Percentiles rank a stretch among this genome's conserved stretches.
phyloP scores from a whole-genome alignment of 2,329 filamentous ascomycete species.

The Fusarium coffeatum region DNA sequence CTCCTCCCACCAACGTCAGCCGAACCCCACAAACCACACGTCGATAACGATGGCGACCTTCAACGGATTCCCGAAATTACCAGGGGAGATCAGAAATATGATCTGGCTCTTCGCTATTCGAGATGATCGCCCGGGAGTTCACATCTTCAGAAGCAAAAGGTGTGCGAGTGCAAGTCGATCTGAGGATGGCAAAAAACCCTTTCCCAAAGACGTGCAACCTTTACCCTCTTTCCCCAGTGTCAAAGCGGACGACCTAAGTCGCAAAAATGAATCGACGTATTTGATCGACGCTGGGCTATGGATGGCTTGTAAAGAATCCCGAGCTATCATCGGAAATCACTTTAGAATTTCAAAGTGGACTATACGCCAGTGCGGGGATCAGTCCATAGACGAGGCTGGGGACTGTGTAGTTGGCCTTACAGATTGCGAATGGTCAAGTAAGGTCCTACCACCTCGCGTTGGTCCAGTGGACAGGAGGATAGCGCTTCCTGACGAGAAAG shows the following conservation, averaged over 20 bases:
- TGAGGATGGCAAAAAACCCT: too few relatives aligned
- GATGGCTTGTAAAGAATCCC: slow-evolving; percentile 17
- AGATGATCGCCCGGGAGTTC: background rate
- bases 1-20: too few relatives aligned
- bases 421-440: too few relatives aligned
- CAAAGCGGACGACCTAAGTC: background rate
- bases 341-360: background rate
- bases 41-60: background rate
- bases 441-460: too few relatives aligned
- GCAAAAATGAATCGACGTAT: slow-evolving; percentile 10
- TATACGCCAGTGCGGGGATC: background rate
- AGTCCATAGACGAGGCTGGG: background rate
- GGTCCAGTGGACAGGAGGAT: too few relatives aligned
- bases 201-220: too few relatives aligned
- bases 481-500: background rate
- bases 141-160: background rate
- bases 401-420: too few relatives aligned
- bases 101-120: slow-evolving; percentile 12
- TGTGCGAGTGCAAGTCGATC: background rate
- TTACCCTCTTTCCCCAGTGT: background rate
- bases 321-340: slow-evolving; percentile 2
- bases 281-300: slow-evolving; percentile 20
- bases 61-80: background rate
- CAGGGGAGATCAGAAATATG: slow-evolving; percentile 4
- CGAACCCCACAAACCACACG: too few relatives aligned